Base-by-base conservation (phyloP, 768 basidiomycete species). In the Gloeophyllum trabeum region DNA sequence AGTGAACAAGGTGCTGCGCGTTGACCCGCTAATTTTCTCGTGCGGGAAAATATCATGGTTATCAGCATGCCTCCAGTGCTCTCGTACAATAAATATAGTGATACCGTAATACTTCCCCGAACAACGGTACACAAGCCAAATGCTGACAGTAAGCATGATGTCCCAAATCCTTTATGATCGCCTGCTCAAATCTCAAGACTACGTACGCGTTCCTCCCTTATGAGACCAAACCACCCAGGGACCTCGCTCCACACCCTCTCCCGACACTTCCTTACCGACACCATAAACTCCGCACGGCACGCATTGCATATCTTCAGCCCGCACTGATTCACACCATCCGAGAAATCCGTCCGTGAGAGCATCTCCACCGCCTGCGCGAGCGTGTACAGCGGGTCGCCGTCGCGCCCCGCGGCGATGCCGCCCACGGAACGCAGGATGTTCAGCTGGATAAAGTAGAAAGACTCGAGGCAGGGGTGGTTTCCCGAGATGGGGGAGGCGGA, bases 381-480 rank as follows among this genome's bases (percentile, higher is more conserved):
- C 43, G 81, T 81, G 52, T 69, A 82, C 19, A 87, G 58, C 40
- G 81, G 78, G 52, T 87, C 84, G 3, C 77, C 82, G 51, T 86
- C 82, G 20, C 84, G 67, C 37, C 83, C 83, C 42, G 66, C 68
- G 1, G 81, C 73, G 44, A 86, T 77, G 0, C 84, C 84, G 0
- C 79, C 76, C 35, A 86, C 71, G 18, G 76, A 71, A 43, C 83
- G 75, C 32, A 85, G 60, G 23, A 80, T 62, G 56, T 86, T 84
- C 44, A 86, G 70, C 64, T 73, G 74, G 61, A 87, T 75, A 55
- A 77, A 82, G 59, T 84, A 81, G 59, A 81, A 82, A 12, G 81
- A 79, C 40, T 84, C 79, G 44, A 63, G 61, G 58, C 84, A 87
- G n/a, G 52, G 47, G 56, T 75, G 64, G 3, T 60, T 51, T 53